Percentiles rank a stretch among this genome's conserved stretches.
phyloP scores from a whole-genome alignment of 2,329 filamentous ascomycete genomes.

The Ceratocystis albifundus region DNA sequence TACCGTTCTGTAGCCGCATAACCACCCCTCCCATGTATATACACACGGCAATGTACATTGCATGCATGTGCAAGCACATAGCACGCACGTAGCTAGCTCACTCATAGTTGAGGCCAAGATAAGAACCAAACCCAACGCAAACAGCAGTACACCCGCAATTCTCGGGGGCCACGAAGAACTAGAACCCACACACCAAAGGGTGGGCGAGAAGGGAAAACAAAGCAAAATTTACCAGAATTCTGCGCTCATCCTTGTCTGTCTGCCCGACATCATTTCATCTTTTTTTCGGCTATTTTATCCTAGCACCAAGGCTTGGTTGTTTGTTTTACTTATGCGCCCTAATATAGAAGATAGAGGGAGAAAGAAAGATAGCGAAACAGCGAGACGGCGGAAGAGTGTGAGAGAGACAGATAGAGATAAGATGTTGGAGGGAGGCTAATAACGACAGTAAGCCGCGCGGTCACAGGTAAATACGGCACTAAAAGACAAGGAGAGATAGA shows the following conservation, averaged over 20 bases:
- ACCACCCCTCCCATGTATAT: not conserved
- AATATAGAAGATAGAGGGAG: too few relatives aligned
- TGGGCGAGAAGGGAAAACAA: too few relatives aligned
- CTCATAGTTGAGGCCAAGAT: not conserved
- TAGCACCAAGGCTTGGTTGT: too few relatives aligned
- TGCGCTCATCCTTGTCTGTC: too few relatives aligned
- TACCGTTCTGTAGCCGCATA: constrained; percentile 2
- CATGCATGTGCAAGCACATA: not conserved
- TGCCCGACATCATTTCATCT: too few relatives aligned
- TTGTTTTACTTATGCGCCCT: too few relatives aligned
- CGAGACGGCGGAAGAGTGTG: not conserved
- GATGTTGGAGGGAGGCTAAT: not conserved
- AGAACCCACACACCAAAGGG: too few relatives aligned
- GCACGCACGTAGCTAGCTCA: not conserved
- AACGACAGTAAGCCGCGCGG: not conserved
- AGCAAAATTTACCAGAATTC: too few relatives aligned
- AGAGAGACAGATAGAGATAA: not conserved
- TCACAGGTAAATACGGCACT: not conserved
- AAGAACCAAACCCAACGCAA: not conserved
- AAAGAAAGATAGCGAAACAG: too few relatives aligned
- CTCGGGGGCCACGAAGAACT: too few relatives aligned
- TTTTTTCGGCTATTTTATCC: too few relatives aligned
- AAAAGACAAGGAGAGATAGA: not conserved
- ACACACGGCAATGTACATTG: not conserved
- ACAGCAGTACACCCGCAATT: not conserved